Base-by-base conservation (phyloP, 75 land plant genomes). In the Larix kaempferi region DNA sequence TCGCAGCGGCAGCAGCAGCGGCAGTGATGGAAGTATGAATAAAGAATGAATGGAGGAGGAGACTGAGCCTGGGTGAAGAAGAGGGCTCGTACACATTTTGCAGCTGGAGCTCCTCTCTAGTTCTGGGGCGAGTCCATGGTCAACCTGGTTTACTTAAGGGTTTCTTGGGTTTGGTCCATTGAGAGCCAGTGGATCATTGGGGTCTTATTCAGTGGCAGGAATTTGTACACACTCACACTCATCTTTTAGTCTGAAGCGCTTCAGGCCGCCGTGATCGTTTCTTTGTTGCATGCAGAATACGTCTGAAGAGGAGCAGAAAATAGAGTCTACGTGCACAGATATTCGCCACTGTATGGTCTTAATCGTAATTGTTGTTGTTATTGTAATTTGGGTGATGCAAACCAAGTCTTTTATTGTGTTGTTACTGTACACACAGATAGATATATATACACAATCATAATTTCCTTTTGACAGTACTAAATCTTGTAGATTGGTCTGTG, bases 21-120 rank as follows among this genome's bases (percentile, higher is more conserved):
- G 54, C 54, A 49, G 49, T 58, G 22, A 58, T 58, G 7, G 22
- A 17, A 17, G 22, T 21, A 15, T 16, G 17, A 57, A n/a, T n/a
- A n/a, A n/a, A n/a, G n/a, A n/a, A 39, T 67, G 71, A 66, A 66
- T 66, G 72, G n/a, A 21, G 73, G 19, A 69, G 73, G 73, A 69
- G 73, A 11, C 73, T 7, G 49, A 35, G 7, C 15, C 33, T 29
- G 33, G 33, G 1, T 29, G 33, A 29, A 29, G 33, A 29, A 29
- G 33, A 29, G 1, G 19, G n/a, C 41, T 37, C 71, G 35, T 66
- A 29, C 35, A 33, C 71, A 27, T 19, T 49, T 66, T 19, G 33
- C 19, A 35, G n/a, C 54, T 7, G 33, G 7, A 35, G n/a, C 54
- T n/a, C 2, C 11, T 69, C 54, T 21, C n/a, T n/a, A n/a, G n/a